Evolutionary conservation across 352 stramenopile species (phyloP), one percentile per base, ranked within the genome.

Genomic region (Pythium volutum): DNA sequence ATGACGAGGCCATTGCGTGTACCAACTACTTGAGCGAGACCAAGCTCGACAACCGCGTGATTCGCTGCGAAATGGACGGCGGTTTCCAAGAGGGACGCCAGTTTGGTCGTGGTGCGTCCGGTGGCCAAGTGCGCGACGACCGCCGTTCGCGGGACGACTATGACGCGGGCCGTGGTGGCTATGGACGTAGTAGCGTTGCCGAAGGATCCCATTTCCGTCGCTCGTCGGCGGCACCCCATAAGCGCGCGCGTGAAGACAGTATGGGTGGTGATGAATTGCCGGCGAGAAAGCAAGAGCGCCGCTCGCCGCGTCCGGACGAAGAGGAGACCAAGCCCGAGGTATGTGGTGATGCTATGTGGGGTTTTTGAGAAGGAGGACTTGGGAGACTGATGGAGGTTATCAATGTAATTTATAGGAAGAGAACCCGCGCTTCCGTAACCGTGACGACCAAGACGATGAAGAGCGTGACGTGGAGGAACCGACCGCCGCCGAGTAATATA

Each of bases 11-110:
- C 1, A 58, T 87, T 26, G 83, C 85, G 34, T 91, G 83, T 62
- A 62, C 84, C 14, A 86, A 93, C 66, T 96, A 89, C 52, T 65
- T 96, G 56, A 95, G 75, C 57, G 84, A 91, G 54, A 93, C 87
- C 41, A 95, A 94, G 74, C 69, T 96, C 11, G 88, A 96, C 68
- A 89, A 89, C 69, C 85, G 85, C 38, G 79, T 93, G 42, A 87
- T 96, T 65, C 85, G 86, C 48, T 93, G 85, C 42, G 87, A 95
- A 57, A 93, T 95, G 83, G 88, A 96, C 60, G 85, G 85, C 18
- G 88, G 88, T 25, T 96, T 94, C 64, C 73, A 76, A 29, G 85
- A 95, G 64, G 88, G 88, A 11, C 79, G 88, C 0, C 88, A 96
- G 70, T 96, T 93, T 55, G 88, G 88, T 5, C 79, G 88, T 43